These are phyloP conservation scores for Penicillium sclerotiorum DNA, from an alignment of 2,329 filamentous ascomycete genomes.

Conservation along the genomic window DNA sequence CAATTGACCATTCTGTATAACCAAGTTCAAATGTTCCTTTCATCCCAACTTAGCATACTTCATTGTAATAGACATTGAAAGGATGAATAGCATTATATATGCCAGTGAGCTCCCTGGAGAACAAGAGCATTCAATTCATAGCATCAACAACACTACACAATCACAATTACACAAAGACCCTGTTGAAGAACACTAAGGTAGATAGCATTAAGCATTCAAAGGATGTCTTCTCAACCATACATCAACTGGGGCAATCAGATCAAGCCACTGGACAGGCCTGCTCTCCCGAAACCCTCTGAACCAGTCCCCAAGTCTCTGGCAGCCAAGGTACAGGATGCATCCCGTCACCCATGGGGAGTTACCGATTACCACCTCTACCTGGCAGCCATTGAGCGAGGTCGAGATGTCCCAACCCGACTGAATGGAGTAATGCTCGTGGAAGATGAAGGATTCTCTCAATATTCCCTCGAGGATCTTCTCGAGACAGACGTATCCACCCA, in stretches of 20 bases:
- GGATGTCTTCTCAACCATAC: not conserved
- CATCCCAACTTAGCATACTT: no score
- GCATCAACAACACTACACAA: no score
- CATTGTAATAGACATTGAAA: no score
- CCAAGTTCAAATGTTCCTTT: no score
- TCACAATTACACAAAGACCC: no score
- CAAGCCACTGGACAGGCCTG: not conserved
- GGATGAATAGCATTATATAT: no score
- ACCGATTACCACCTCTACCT: slow-evolving; percentile 39
- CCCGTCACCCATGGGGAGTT: slow-evolving; percentile 33
- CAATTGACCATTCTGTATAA: no score
- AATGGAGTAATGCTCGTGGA: slow-evolving; percentile 29
- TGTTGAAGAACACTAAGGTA: no score
- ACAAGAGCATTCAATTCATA: no score
- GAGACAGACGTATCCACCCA: slow-evolving; percentile 9
- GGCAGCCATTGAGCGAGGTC: slow-evolving; percentile 24
- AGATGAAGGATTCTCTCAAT: slow-evolving; percentile 26
- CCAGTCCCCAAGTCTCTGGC: not conserved
- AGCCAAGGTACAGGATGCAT: not conserved
- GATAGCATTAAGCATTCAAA: no score
- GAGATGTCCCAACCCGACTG: slow-evolving; percentile 18
- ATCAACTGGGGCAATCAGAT: slow-evolving; percentile 9
- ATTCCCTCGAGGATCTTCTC: slow-evolving; percentile 27
- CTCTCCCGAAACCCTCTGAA: not conserved
- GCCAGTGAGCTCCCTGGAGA: no score